phyloP scores from a whole-genome alignment of 2,329 filamentous ascomycete species.

The Aspergillus brasiliensis region DNA sequence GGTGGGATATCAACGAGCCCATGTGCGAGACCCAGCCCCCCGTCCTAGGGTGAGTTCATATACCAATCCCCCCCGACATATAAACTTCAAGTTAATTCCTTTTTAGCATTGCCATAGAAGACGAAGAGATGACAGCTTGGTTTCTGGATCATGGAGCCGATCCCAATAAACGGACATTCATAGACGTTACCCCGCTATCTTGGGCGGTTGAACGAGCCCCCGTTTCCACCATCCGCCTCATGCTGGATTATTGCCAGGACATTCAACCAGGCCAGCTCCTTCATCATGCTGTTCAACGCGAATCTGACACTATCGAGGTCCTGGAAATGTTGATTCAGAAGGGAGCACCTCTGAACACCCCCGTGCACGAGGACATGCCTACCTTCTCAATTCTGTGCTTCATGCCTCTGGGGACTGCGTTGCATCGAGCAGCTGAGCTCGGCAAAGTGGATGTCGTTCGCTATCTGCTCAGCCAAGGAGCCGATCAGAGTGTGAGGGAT shows the following conservation, averaged over 20 bases:
- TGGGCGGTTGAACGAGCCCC: slow-evolving; percentile 23
- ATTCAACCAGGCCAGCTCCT: slow-evolving; percentile 26
- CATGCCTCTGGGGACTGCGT: slow-evolving; percentile 23
- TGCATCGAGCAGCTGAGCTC: slow-evolving; percentile 26
- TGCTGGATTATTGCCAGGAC: slow-evolving; percentile 22
- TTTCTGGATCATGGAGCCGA: slow-evolving; percentile 31
- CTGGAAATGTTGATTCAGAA: slow-evolving; percentile 21
- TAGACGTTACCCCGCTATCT: slow-evolving; percentile 29
- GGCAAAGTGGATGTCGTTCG: slow-evolving; percentile 23
- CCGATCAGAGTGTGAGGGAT: slow-evolving; percentile 22
- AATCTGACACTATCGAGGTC: slow-evolving; percentile 19
- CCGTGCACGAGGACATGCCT: slow-evolving; percentile 23
- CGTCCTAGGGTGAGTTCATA: slow-evolving; percentile 21
- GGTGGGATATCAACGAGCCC: slow-evolving; percentile 28
- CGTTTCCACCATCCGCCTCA: slow-evolving; percentile 21
- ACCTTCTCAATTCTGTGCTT: slow-evolving; percentile 21
- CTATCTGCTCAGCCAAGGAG: slow-evolving; percentile 23
- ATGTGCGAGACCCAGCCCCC: slow-evolving; percentile 22
- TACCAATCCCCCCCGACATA: background rate
- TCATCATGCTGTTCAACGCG: slow-evolving; percentile 21
- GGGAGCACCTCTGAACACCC: slow-evolving; percentile 23
- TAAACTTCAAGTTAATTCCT: background rate
- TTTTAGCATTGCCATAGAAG: slow-evolving; percentile 19
- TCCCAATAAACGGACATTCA: slow-evolving; percentile 26
- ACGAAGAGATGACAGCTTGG: slow-evolving; percentile 28